Conservation (phyloP, 768 basidiomycete species). For the Termitomyces sp. region DNA sequence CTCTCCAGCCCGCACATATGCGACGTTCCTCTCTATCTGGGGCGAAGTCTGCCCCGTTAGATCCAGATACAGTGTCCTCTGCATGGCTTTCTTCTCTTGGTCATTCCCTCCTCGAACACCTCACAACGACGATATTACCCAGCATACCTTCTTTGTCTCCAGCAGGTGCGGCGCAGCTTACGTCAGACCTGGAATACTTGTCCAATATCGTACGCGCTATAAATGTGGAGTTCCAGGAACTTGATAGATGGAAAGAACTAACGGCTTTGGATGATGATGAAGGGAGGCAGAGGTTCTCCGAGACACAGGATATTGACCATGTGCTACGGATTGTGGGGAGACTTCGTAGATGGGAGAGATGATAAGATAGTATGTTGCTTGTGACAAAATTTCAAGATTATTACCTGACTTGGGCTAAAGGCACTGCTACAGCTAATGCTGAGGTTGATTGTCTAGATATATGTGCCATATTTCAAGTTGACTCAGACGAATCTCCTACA, state of each 20-base stretch:
- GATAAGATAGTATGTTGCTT: not conserved
- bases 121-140: slow-evolving; percentile 71
- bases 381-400: not conserved
- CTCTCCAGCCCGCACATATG: slow-evolving; percentile 30
- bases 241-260: slow-evolving; percentile 77
- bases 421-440: too few species aligned
- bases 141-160: slow-evolving; percentile 57
- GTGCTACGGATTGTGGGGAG: slow-evolving; percentile 33
- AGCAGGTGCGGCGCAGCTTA: slow-evolving; percentile 77
- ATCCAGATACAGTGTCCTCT: slow-evolving; percentile 79
- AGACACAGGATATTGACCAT: slow-evolving; percentile 25
- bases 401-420: not conserved
- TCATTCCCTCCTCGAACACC: slow-evolving; percentile 68
- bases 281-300: slow-evolving; percentile 28
- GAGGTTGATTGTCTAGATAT: not conserved
- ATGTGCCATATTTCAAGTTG: too few species aligned
- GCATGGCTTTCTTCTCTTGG: slow-evolving; percentile 94
- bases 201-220: slow-evolving; percentile 87
- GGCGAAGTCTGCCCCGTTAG: slow-evolving; percentile 36
- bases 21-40: slow-evolving; percentile 38
- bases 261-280: slow-evolving; percentile 59
- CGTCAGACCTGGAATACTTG: slow-evolving; percentile 85
- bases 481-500: too few species aligned
- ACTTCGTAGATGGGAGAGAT: slow-evolving; percentile 21
- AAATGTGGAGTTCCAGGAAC: slow-evolving; percentile 79